Evolutionary conservation across 768 basidiomycete genomes (phyloP), one percentile per base, ranked within the genome.

Genomic region (Boletellus ananiceps): DNA sequence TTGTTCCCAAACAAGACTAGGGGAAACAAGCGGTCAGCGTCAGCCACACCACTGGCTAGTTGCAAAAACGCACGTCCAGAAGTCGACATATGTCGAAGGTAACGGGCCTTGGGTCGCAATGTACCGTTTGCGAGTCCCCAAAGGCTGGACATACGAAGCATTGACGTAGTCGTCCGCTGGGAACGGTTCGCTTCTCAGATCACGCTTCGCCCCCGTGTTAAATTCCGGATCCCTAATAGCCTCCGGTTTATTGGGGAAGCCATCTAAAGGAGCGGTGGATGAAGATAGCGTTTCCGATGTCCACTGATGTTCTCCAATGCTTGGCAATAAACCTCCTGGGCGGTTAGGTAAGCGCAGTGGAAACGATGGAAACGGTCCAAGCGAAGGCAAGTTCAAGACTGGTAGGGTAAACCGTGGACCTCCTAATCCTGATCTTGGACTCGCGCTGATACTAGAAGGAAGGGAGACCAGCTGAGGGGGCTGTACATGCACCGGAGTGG

Each of bases 71-170:
- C 65, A 90, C 82, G 86, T 89, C 94, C 94, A 98, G 61, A 98
- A 98, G 65, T 98, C 94, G 5, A 75, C 73, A 64, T 84, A 95
- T 0, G 95, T 97, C 23, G 88, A 81, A 9, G 86, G 86, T 8
- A 98, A 71, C 5, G 94, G 95, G 5, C 95, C 95, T 65, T 98
- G 95, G 2, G 95, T 96, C 4, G 94, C 95, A 49, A 98, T 96
- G 61, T 95, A 98, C 41, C 86, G 78, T 64, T 82, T 81, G 27
- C 69, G 74, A 1, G 94, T 94, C 2, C 86, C 85, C 16, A 91
- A 69, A 2, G 94, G 92, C 65, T 90, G 90, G 32, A 98, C 85
- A 60, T 86, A 88, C 25, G 92, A 95, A 9, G 95, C 95, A 63
- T 98, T 97, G 67, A 97, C 84, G 65, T 97, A 97, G 65, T 97